A percentile compares a stretch with the other conserved stretches of the same genome.
phyloP scores from a whole-genome alignment of 495 filamentous ascomycete species.

The Eremomyces bilateralis region DNA sequence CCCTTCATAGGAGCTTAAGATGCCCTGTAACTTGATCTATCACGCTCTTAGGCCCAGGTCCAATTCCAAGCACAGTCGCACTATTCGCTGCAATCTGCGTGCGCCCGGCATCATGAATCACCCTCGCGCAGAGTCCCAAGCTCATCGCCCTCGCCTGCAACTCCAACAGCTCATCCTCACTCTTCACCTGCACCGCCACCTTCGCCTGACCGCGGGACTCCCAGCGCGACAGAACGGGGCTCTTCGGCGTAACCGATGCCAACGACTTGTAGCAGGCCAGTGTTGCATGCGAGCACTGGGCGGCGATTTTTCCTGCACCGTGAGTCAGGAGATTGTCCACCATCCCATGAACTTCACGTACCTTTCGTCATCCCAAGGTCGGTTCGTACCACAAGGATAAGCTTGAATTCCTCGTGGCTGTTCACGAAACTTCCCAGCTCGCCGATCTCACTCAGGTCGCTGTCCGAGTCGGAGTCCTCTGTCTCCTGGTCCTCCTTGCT shows the following conservation, averaged over 20 bases:
- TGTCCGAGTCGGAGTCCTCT: too few species aligned
- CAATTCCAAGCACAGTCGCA: slow-evolving; percentile 74
- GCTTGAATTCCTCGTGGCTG: slow-evolving; percentile 63
- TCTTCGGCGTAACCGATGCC: slow-evolving; percentile 29
- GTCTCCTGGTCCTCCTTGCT: slow-evolving; percentile 5
- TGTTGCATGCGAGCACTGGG: slow-evolving; percentile 88
- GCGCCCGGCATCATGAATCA: slow-evolving; percentile 85
- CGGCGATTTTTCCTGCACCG: slow-evolving; percentile 75
- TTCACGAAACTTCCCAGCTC: slow-evolving; percentile 16
- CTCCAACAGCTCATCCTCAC: slow-evolving; percentile 57
- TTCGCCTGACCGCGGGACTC: slow-evolving; percentile 73
- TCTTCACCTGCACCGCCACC: slow-evolving; percentile 68
- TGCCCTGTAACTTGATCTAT: slow-evolving; percentile 72
- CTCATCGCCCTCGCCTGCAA: slow-evolving; percentile 62
- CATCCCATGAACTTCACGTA: slow-evolving; percentile 17
- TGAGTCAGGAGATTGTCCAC: slow-evolving; percentile 1
- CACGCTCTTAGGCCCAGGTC: slow-evolving; percentile 67
- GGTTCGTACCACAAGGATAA: slow-evolving; percentile 78
- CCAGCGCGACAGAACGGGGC: slow-evolving; percentile 60
- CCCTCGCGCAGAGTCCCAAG: slow-evolving; percentile 64
- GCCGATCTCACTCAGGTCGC: too few species aligned
- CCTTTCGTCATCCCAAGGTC: slow-evolving; percentile 95
- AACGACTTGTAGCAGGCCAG: slow-evolving; percentile 88
- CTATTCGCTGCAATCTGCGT: slow-evolving; percentile 93
- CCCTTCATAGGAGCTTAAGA: slow-evolving; percentile 57